Conservation (phyloP, 768 basidiomycete species). For the Lentinus tigrinus region DNA sequence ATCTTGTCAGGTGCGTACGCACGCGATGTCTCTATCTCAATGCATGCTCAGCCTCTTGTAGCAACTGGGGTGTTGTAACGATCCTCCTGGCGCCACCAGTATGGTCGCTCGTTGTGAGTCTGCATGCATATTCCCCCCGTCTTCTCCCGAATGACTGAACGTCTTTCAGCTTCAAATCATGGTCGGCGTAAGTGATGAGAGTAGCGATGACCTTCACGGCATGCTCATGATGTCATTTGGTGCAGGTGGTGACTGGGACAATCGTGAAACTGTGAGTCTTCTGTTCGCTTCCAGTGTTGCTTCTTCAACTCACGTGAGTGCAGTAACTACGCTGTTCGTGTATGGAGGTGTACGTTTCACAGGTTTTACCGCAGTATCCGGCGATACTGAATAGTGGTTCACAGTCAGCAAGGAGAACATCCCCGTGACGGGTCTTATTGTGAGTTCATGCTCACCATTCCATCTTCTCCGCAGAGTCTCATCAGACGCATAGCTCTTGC, state of each 20-base stretch:
- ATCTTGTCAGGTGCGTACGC: conserved; percentile 48
- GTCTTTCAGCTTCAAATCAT: conserved; percentile 24
- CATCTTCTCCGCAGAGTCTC: background rate
- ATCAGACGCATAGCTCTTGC: conserved; percentile 35
- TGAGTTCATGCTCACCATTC: conserved; percentile 27
- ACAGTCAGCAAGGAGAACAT: conserved; percentile 57
- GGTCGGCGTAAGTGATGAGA: conserved; percentile 22
- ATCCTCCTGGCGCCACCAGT: conserved; percentile 20
- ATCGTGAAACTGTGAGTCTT: conserved; percentile 54
- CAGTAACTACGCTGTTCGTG: conserved; percentile 55
- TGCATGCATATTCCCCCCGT: background rate
- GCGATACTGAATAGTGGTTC: conserved; percentile 2
- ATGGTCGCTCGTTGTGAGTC: conserved; percentile 26
- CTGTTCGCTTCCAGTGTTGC: background rate
- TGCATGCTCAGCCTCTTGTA: background rate
- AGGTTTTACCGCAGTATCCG: background rate
- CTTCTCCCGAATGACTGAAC: background rate
- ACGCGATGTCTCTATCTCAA: background rate
- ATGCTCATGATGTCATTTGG: background rate
- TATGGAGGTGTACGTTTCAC: conserved; percentile 55
- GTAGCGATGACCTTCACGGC: background rate
- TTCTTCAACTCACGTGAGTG: background rate
- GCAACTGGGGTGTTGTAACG: conserved; percentile 25
- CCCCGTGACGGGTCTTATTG: conserved; percentile 44
- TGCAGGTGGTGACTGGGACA: conserved; percentile 50